phyloP scores from a whole-genome alignment of 495 filamentous ascomycete species.

The Trichoderma erinaceum region DNA sequence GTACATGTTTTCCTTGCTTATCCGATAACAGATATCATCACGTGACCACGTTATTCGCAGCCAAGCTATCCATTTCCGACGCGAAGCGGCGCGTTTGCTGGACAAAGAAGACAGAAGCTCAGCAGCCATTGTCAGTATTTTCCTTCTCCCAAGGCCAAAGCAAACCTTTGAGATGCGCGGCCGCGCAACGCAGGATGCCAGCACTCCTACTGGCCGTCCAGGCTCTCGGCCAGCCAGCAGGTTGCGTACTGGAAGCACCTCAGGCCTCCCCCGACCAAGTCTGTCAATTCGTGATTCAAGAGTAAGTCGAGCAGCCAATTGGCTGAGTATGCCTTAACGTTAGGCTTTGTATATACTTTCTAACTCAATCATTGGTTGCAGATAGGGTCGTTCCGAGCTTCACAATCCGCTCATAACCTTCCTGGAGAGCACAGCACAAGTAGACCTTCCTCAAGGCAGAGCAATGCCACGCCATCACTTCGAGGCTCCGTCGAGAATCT shows the following conservation, averaged over 20 bases:
- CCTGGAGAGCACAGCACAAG: constrained; percentile 42
- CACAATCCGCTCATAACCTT: constrained; percentile 56
- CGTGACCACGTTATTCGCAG: not conserved
- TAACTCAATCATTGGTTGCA: constrained; percentile 15
- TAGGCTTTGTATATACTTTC: not conserved
- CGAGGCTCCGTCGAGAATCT: constrained; percentile 36
- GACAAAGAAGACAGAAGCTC: not conserved
- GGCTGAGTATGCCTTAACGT: not conserved
- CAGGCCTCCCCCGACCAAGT: constrained; percentile 27
- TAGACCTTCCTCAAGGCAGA: constrained; percentile 33
- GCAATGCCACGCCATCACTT: constrained; percentile 16
- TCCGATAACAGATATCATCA: not conserved
- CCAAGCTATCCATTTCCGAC: not conserved
- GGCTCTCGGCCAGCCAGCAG: constrained; percentile 25
- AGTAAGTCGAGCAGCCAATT: constrained; percentile 29
- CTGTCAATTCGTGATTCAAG: constrained; percentile 35
- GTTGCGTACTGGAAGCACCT: constrained; percentile 33
- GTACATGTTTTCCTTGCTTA: not conserved
- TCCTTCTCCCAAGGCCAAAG: not conserved
- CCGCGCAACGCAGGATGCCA: constrained; percentile 17
- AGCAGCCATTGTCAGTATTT: not conserved
- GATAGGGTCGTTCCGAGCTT: constrained; percentile 36
- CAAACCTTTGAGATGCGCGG: constrained; percentile 15
- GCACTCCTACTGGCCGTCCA: constrained; percentile 13
- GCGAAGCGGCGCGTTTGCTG: not conserved